phyloP scores from a whole-genome alignment of 148 eudicot genomes.

The Salicornia ramosissima region DNA sequence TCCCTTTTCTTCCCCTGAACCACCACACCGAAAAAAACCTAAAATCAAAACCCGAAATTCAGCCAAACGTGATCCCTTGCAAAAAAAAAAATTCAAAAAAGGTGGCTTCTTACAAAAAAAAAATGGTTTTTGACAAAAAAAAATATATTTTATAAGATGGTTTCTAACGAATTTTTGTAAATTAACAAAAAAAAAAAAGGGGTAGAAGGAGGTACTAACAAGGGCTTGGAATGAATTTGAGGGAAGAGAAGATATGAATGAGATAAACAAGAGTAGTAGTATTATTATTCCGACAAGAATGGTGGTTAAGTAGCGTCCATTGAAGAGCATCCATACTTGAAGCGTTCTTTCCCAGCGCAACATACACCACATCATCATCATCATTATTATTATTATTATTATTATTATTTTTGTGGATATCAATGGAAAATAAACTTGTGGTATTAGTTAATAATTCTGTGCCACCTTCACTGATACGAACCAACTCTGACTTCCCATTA shows the following conservation, averaged over 20 bases:
- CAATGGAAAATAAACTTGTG: conserved; percentile 26
- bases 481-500: conserved; percentile 10
- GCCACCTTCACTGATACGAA: conserved; percentile 26
- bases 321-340: conserved; percentile 68
- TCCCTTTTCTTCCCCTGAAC: too few species aligned
- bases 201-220: conserved; percentile 35
- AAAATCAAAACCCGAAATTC: too few species aligned
- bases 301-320: conserved; percentile 60
- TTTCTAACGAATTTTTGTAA: too few species aligned
- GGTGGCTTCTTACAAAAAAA: neutral
- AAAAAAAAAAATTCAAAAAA: too few species aligned
- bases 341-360: conserved; percentile 49
- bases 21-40: too few species aligned
- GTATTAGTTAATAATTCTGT: conserved; percentile 5
- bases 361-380: conserved; percentile 44
- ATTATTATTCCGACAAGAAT: conserved; percentile 30
- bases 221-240: conserved; percentile 64
- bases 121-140: neutral
- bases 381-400: neutral
- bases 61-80: too few species aligned
- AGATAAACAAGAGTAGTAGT: conserved; percentile 54
- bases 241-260: conserved; percentile 67
- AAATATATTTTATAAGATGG: too few species aligned
- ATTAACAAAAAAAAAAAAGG: neutral
- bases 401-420: conserved; percentile 9